Evolutionary conservation across 805 yeast genomes (phyloP).

Genomic region (Citeromyces nyonsensis): DNA sequence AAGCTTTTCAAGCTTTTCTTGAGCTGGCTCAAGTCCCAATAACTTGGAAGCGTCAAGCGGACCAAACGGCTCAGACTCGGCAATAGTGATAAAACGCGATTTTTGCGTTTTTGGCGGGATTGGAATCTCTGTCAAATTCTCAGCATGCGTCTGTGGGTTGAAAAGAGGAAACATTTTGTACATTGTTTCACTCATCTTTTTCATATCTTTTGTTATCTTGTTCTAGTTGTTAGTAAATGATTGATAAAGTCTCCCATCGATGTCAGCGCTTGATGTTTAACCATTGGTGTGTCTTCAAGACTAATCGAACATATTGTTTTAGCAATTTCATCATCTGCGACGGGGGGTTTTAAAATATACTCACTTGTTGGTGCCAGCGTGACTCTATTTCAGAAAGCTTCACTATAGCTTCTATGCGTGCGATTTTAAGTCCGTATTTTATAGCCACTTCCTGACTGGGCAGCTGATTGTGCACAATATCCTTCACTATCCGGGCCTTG

Average conservation of each 20-base stretch:
- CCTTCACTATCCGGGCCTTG: slow-evolving; percentile 44
- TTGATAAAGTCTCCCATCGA: slow-evolving; percentile 7
- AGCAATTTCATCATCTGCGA: slow-evolving; percentile 25
- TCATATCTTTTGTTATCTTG: slow-evolving; percentile 36
- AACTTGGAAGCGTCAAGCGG: slow-evolving; percentile 88
- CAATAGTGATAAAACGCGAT: slow-evolving; percentile 75
- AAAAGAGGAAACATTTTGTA: slow-evolving; percentile 73
- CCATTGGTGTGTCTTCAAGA: slow-evolving; percentile 61
- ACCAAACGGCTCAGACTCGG: slow-evolving; percentile 92
- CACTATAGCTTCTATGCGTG: slow-evolving; percentile 80
- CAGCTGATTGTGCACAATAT: slow-evolving; percentile 31
- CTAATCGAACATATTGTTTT: slow-evolving; percentile 44
- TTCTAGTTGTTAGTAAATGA: slow-evolving; percentile 27
- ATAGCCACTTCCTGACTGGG: slow-evolving; percentile 65
- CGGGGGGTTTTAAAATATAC: slow-evolving; percentile 14
- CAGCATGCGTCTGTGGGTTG: slow-evolving; percentile 30
- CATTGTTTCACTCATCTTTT: slow-evolving; percentile 44
- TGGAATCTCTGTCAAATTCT: slow-evolving; percentile 89
- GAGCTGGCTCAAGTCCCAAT: slow-evolving; percentile 79
- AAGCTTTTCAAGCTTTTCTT: slow-evolving; percentile 55
- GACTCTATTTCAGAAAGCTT: slow-evolving; percentile 53
- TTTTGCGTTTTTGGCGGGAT: slow-evolving; percentile 69
- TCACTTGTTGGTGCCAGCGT: slow-evolving; percentile 42
- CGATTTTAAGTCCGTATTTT: slow-evolving; percentile 64
- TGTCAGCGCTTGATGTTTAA: slow-evolving; percentile 18